phyloP scores from a whole-genome alignment of 2,329 filamentous ascomycete genomes.

The Colletotrichum theobromicola region DNA sequence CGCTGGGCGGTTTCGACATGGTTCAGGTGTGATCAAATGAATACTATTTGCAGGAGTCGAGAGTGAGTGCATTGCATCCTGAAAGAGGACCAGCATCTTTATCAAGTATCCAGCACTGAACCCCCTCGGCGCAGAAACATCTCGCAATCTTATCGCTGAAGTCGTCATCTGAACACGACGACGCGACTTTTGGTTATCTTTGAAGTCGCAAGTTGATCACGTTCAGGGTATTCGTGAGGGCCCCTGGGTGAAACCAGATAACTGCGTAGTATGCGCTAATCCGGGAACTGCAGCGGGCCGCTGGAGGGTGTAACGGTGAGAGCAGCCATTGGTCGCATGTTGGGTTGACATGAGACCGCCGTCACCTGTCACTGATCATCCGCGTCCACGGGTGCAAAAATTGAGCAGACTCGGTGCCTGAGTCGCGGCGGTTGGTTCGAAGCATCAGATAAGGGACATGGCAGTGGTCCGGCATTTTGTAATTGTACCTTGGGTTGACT shows the following conservation, averaged over 20 bases:
- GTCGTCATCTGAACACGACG: not conserved
- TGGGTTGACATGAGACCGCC: not conserved
- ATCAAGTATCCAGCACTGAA: not conserved
- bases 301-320: not conserved
- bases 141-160: not conserved
- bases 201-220: not conserved
- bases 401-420: not conserved
- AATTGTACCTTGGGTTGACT: not conserved
- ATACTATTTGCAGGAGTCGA: not conserved
- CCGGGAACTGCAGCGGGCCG: constrained; percentile 10
- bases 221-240: not conserved
- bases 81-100: not conserved
- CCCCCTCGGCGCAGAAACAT: not conserved
- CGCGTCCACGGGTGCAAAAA: not conserved
- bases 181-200: not conserved
- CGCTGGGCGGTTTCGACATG: constrained; percentile 2
- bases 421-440: not conserved
- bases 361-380: constrained; percentile 6
- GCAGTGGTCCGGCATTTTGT: not conserved
- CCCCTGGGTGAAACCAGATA: not conserved
- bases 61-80: not conserved
- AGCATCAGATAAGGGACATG: not conserved
- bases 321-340: not conserved
- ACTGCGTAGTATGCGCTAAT: not conserved
- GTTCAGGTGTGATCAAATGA: not conserved